Evolutionary conservation across 352 stramenopile species (phyloP), one percentile per base, ranked within the genome.

Genomic region (Phytophthora megakarya): DNA sequence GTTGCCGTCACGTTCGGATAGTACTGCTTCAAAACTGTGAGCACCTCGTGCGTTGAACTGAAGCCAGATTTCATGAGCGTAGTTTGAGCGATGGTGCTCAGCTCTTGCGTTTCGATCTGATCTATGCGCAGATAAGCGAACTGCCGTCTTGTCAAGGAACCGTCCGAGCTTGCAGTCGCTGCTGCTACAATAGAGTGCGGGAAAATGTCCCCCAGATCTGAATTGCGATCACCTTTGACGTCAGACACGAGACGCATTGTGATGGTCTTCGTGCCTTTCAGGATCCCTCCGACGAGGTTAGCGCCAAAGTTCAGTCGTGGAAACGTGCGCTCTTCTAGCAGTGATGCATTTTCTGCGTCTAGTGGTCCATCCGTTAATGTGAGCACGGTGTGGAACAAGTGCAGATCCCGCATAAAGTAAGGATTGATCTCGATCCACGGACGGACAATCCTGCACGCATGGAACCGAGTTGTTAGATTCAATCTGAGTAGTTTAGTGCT

Each of bases 361-460:
- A 76, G 28, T 0, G 44, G 19, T 12, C 16, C 8, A 32, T 50
- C 12, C 1, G 37, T 46, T n/a, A 60, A 52, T 4, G 11, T 48
- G 5, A 75, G 33, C 2, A 79, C 53, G 8, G 53, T 22, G 12
- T 72, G 59, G 32, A 90, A 88, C 26, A 80, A 50, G 19, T 69
- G 28, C 16, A 93, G 59, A 53, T 91, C 76, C 4, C 26, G 48
- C 19, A 72, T 75, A 38, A 93, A 93, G 35, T 78, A 66, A 3
- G 65, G 21, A 32, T 93, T 93, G 49, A 89, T 86, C 16, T 77
- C 75, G 25, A 93, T 81, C 84, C 84, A 93, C 32, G 84, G 81
- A 1, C 84, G 80, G 38, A 84, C 67, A 26, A 78, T 63, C 15
- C 83, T 92, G 45, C 1, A 28, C n/a, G 19, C 12, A 23, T 35